Conservation (phyloP, 805 yeast genomes). For the Candida corydali region DNA sequence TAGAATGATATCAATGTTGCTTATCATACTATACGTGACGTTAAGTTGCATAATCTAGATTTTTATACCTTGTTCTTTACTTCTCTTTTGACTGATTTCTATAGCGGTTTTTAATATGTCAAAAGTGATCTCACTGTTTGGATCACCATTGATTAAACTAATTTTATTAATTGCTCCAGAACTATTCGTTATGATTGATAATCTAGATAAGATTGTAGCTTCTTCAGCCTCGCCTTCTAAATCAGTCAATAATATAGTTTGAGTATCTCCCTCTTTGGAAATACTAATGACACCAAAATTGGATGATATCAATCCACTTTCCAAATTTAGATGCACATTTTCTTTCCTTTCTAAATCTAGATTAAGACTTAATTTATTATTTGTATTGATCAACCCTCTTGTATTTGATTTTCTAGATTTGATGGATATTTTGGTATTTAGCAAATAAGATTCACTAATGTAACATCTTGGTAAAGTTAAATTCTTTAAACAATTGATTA, state of each 20-base stretch:
- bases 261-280: conserved; percentile 16
- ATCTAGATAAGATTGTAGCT: conserved; percentile 47
- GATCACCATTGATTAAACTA: conserved; percentile 47
- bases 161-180: conserved; percentile 29
- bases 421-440: conserved; percentile 47
- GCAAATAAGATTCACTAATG: conserved; percentile 54
- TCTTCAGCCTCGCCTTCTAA: conserved; percentile 86
- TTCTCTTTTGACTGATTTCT: conserved; percentile 22
- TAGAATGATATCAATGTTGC: too few species aligned
- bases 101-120: conserved; percentile 47
- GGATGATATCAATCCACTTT: conserved; percentile 38
- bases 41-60: neutral
- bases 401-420: conserved; percentile 34
- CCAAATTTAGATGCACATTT: conserved; percentile 35
- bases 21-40: too few species aligned
- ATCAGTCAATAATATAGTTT: conserved; percentile 52
- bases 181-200: conserved; percentile 40
- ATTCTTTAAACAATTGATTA: conserved; percentile 57
- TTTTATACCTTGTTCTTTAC: conserved; percentile 7
- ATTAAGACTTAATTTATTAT: conserved; percentile 57
- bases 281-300: conserved; percentile 56
- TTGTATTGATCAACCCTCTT: conserved; percentile 45
- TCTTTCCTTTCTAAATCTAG: conserved; percentile 24
- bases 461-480: conserved; percentile 65
- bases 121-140: conserved; percentile 36